Evolutionary conservation across 306 rosid species (phyloP).

Genomic region (Prunus dulcis): DNA sequence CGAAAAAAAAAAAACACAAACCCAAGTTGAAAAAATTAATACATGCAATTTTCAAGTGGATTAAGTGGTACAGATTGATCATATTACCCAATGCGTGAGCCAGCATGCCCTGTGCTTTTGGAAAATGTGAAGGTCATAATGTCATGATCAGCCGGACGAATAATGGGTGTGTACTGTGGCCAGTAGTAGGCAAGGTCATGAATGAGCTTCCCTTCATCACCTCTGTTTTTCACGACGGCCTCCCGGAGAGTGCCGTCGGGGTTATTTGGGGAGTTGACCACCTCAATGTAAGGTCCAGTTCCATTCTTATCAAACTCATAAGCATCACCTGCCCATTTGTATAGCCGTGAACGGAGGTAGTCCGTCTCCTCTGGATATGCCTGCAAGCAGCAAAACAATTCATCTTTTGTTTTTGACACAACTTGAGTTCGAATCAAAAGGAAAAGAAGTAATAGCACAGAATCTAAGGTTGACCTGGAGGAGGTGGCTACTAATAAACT

Average conservation of each 20-base stretch:
- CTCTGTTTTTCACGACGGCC: slow-evolving; percentile 29
- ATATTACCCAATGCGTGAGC: slow-evolving; percentile 80
- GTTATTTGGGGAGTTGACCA: slow-evolving; percentile 72
- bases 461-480: too few species aligned
- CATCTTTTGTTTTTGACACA: too few species aligned
- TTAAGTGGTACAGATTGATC: neutral
- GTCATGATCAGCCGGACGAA: slow-evolving; percentile 46
- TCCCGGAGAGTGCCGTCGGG: slow-evolving; percentile 58
- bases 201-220: slow-evolving; percentile 39
- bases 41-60: neutral
- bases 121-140: slow-evolving; percentile 80
- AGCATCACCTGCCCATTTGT: slow-evolving; percentile 84
- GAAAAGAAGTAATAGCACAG: too few species aligned
- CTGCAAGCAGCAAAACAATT: slow-evolving; percentile 28
- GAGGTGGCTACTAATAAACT: neutral
- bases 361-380: slow-evolving; percentile 48
- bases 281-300: slow-evolving; percentile 64
- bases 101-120: slow-evolving; percentile 89
- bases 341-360: slow-evolving; percentile 39
- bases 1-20: neutral
- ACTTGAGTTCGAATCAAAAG: too few species aligned
- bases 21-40: neutral
- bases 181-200: slow-evolving; percentile 84
- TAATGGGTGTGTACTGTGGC: slow-evolving; percentile 84
- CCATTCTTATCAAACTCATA: slow-evolving; percentile 26